Evolutionary conservation across 1,284 basidiomycete genomes (phyloP), one percentile per base, ranked within the genome.

Genomic region (Leccinum pseudoinsigne): DNA sequence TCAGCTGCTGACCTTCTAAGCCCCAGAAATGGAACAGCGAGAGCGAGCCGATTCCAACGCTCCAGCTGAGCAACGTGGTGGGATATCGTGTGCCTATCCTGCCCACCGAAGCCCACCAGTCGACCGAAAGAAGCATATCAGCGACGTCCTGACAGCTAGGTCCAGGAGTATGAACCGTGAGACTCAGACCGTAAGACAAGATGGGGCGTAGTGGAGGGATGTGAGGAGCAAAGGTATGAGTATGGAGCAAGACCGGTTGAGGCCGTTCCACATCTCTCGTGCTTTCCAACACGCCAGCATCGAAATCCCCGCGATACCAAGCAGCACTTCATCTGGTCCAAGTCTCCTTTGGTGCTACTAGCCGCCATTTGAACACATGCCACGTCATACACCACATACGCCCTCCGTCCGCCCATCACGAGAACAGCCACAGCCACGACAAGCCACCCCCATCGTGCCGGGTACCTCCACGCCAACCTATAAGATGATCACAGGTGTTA

Each of bases 71-170:
- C 0, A 89, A 70, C 1, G 86, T 87, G 36, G 85, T 87, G 58
- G 88, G 84, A 74, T 93, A 94, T n/a, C 94, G 81, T 11, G 86
- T 78, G 3, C 86, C 84, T 74, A 84, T 83, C 57, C 92, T 82
- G 5, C 91, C 91, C 8, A 90, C 64, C 2, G 86, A 89, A n/a
- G 84, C 80, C 72, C 80, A 79, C 84, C 86, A 87, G 71, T 94
- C 89, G 4, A 94, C 70, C 7, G 76, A 72, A 12, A 95, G 69
- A 0, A 70, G 66, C 2, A 94, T 66, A 2, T 74, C 76, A 0
- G 76, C 66, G 3, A 87, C 71, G 4, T 74, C 68, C 57, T 71
- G 69, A 71, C 87, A 89, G 11, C 76, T 76, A 42, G 81, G 77
- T 8, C 81, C 83, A 3, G 85, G 82, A 0, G 86, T 82, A 71